Evolutionary conservation across 2,329 filamentous ascomycete species (phyloP).

Genomic region (Catunica adiposa): DNA sequence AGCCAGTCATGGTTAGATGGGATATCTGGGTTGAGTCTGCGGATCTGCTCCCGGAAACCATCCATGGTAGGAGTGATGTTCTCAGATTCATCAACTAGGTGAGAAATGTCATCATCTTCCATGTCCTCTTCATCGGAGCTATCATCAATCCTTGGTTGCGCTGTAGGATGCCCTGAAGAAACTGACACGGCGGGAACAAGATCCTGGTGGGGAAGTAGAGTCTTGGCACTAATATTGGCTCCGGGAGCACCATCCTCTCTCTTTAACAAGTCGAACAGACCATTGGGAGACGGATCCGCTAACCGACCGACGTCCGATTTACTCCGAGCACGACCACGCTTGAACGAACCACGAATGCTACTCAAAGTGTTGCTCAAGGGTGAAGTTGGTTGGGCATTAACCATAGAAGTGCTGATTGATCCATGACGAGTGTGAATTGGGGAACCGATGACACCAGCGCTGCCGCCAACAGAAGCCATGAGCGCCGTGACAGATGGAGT

Average conservation of each 20-base stretch:
- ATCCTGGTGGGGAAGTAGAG: not conserved
- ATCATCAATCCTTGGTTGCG: slow-evolving; percentile 21
- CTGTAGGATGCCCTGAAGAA: not conserved
- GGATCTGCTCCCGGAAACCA: slow-evolving; percentile 62
- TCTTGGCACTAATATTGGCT: slow-evolving; percentile 24
- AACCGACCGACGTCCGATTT: slow-evolving; percentile 35
- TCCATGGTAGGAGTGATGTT: slow-evolving; percentile 53
- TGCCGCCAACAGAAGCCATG: slow-evolving; percentile 37
- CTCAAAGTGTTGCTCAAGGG: slow-evolving; percentile 20
- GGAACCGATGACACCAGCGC: slow-evolving; percentile 38
- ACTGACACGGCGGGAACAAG: not conserved
- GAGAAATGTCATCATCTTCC: slow-evolving; percentile 42
- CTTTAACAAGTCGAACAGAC: slow-evolving; percentile 35
- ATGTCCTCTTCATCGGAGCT: slow-evolving; percentile 45
- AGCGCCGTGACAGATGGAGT: slow-evolving; percentile 39
- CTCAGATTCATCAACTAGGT: slow-evolving; percentile 45
- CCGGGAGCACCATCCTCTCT: slow-evolving; percentile 38
- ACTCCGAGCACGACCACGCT: slow-evolving; percentile 35
- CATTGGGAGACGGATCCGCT: slow-evolving; percentile 25
- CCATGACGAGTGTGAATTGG: slow-evolving; percentile 30
- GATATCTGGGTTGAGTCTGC: slow-evolving; percentile 57
- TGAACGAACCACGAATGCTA: slow-evolving; percentile 8
- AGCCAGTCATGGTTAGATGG: slow-evolving; percentile 34
- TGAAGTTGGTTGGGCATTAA: slow-evolving; percentile 37
- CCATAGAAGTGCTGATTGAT: slow-evolving; percentile 33